Evolutionary conservation across 768 basidiomycete genomes (phyloP).

Genomic region (Vararia minispora): DNA sequence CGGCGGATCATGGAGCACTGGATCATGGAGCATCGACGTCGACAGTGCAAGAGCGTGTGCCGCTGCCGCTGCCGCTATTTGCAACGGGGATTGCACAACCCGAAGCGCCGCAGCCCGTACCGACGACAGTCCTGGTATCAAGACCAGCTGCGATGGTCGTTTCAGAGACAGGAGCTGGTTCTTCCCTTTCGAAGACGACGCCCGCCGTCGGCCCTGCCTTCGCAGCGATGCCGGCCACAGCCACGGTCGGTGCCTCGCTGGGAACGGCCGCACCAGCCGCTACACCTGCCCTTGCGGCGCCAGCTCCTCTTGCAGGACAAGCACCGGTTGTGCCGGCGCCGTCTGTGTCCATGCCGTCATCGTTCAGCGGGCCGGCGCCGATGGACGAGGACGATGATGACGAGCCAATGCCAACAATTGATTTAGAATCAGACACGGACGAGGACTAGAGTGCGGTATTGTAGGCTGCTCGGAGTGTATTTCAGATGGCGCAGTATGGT

Average conservation of each 20-base stretch:
- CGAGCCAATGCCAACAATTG: constrained; percentile 65
- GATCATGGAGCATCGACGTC: neutral
- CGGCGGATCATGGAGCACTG: too few relatives aligned
- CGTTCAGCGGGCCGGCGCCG: too few relatives aligned
- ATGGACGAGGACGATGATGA: constrained; percentile 45
- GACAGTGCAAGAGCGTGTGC: neutral
- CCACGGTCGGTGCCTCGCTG: neutral
- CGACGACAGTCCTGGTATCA: neutral
- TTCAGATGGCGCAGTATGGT: too few relatives aligned
- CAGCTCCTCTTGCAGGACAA: neutral
- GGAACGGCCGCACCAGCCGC: neutral
- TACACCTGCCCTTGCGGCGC: neutral
- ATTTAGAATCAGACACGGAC: constrained; percentile 75
- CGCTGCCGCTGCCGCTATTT: neutral
- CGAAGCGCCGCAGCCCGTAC: neutral
- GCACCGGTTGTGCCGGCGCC: neutral
- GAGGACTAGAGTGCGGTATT: too few relatives aligned
- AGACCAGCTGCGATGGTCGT: too few relatives aligned
- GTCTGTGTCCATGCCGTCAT: neutral
- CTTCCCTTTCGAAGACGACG: too few relatives aligned
- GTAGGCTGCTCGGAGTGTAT: too few relatives aligned
- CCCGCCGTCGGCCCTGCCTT: neutral
- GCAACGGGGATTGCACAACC: neutral
- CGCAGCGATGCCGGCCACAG: neutral
- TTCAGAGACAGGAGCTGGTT: too few relatives aligned